Conservation (phyloP, 73 alveolate genomes). For the Paramecium pentaurelia region DNA sequence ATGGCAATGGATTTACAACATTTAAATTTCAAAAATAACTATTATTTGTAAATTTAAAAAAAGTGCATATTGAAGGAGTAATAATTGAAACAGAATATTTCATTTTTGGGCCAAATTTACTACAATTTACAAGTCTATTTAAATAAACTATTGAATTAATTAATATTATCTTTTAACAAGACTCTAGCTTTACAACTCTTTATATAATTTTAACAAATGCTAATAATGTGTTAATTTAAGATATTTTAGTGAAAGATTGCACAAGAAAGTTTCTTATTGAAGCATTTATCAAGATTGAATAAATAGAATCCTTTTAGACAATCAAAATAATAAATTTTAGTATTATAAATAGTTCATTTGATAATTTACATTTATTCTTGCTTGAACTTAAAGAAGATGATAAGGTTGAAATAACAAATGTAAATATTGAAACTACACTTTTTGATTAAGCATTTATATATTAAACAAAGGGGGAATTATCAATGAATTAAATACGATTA, state of each 20-base stretch:
- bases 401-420: not conserved
- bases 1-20: not conserved
- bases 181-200: not conserved
- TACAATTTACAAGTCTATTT: not conserved
- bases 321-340: not conserved
- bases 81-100: not conserved
- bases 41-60: too few relatives aligned
- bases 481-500: too few relatives aligned
- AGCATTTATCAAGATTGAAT: not conserved
- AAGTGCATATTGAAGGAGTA: not conserved
- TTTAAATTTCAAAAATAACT: too few relatives aligned
- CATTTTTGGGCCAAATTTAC: not conserved
- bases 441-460: not conserved
- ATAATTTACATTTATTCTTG: not conserved
- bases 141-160: not conserved
- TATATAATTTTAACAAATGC: not conserved
- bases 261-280: not conserved
- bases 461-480: not conserved
- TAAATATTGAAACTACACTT: too few relatives aligned
- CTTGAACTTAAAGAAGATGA: not conserved
- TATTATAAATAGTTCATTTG: not conserved
- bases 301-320: not conserved
- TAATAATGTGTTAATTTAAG: too few relatives aligned
- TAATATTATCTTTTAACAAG: too few relatives aligned
- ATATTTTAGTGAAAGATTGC: too few relatives aligned